Conservation (phyloP, 2,329 filamentous ascomycete genomes). For the Verticillium zaregamsianum region DNA sequence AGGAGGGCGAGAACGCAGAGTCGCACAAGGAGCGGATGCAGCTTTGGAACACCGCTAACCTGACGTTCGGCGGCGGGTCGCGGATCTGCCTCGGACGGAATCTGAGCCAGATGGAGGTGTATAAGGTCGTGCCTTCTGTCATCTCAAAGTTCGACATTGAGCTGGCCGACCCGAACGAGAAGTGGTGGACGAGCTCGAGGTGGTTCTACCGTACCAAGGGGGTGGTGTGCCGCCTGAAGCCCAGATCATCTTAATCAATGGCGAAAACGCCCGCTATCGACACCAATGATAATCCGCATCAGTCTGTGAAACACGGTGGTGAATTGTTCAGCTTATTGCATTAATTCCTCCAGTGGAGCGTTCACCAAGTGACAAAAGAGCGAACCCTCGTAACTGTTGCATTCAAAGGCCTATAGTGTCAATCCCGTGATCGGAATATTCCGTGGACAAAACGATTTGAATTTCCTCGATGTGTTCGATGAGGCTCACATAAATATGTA, state of each 20-base stretch:
- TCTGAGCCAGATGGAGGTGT: conserved; percentile 26
- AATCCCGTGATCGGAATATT: background rate
- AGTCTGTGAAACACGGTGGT: too few relatives aligned
- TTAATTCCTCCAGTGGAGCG: too few relatives aligned
- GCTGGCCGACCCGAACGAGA: conserved; percentile 20
- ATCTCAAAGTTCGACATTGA: conserved; percentile 35
- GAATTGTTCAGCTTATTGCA: too few relatives aligned
- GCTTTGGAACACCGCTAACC: conserved; percentile 31
- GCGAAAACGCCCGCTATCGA: too few relatives aligned
- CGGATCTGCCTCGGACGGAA: conserved; percentile 34
- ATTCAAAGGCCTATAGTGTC: background rate
- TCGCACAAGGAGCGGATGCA: conserved; percentile 26
- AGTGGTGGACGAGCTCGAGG: conserved; percentile 13
- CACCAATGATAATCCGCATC: too few relatives aligned
- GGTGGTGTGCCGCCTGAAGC: conserved; percentile 14
- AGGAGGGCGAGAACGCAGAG: conserved; percentile 23
- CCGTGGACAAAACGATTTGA: background rate
- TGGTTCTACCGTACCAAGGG: conserved; percentile 16
- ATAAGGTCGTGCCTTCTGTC: conserved; percentile 36
- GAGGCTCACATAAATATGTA: background rate
- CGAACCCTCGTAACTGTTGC: background rate
- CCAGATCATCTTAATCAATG: background rate
- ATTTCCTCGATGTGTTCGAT: too few relatives aligned
- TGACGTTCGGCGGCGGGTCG: conserved; percentile 34
- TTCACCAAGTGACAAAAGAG: background rate